A percentile compares a stretch with the other conserved stretches of the same genome.
Conservation (phyloP, 768 basidiomycete species). For the Phylloporus rhodoxanthus region DNA sequence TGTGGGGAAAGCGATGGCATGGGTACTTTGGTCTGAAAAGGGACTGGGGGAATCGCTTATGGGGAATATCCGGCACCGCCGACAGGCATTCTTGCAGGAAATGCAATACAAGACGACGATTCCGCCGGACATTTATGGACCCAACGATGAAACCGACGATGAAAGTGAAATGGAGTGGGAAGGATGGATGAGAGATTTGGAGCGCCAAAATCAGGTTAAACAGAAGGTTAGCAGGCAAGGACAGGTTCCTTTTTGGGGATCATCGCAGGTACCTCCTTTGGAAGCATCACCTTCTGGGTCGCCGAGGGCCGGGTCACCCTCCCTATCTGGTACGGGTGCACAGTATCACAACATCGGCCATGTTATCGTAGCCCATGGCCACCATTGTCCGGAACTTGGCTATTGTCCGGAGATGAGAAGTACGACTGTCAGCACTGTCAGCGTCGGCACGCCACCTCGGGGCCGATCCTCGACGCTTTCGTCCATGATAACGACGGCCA, state of each 20-base stretch:
- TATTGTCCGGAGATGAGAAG: conserved; percentile 6
- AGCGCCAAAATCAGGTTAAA: conserved; percentile 31
- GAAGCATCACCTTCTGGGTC: conserved; percentile 23
- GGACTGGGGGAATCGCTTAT: conserved; percentile 13
- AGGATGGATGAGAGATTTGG: conserved; percentile 57
- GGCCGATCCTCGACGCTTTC: conserved; percentile 27
- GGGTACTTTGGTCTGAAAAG: conserved; percentile 34
- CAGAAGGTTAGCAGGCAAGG: conserved; percentile 3
- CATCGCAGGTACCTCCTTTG: conserved; percentile 17
- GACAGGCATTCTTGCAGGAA: conserved; percentile 20
- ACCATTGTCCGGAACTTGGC: conserved; percentile 2
- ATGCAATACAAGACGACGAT: conserved; percentile 18
- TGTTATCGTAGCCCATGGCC: conserved; percentile 3
- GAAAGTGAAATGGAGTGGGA: conserved; percentile 62
- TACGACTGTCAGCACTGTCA: conserved; percentile 23
- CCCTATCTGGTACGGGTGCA: neutral
- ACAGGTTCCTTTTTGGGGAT: neutral
- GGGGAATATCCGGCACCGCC: conserved; percentile 21
- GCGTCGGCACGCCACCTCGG: conserved; percentile 16
- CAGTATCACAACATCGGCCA: conserved; percentile 22
- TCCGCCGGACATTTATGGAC: conserved; percentile 10
- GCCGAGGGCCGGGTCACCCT: conserved; percentile 15
- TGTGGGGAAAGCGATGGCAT: conserved; percentile 49
- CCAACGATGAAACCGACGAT: conserved; percentile 36
- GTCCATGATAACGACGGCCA: neutral